Percentiles rank a stretch among this genome's conserved stretches.
Evolutionary conservation across 345 rosid genomes (phyloP).

Genomic region (Citrus medica): DNA sequence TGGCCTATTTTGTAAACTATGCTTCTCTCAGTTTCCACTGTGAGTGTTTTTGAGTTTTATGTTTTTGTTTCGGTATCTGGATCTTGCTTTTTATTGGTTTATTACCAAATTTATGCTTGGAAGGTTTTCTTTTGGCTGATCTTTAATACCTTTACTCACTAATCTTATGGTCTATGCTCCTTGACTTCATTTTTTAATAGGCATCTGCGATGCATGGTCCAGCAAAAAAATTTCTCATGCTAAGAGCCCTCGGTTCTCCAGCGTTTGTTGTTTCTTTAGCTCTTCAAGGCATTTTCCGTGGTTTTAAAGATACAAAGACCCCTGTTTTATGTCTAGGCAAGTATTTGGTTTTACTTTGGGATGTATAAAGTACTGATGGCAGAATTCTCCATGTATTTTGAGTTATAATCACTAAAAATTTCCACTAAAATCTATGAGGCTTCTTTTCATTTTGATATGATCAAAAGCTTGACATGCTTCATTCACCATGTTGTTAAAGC

Average conservation of each 20-base stretch:
- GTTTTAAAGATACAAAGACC: constrained; percentile 89
- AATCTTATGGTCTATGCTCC: neutral
- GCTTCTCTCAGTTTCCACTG: neutral
- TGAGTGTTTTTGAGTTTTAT: neutral
- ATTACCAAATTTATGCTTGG: neutral
- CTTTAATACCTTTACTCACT: neutral
- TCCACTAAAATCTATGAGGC: neutral
- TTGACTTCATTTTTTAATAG: constrained; percentile 33
- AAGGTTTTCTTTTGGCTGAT: neutral
- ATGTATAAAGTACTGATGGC: neutral
- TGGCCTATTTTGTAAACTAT: neutral
- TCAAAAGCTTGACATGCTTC: neutral
- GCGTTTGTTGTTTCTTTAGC: constrained; percentile 87
- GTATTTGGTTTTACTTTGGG: constrained; percentile 27
- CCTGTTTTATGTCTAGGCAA: constrained; percentile 86
- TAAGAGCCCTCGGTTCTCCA: constrained; percentile 96
- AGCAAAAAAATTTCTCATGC: constrained; percentile 64
- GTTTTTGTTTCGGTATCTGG: neutral
- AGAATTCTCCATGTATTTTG: neutral
- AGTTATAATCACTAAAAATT: neutral
- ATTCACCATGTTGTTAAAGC: neutral
- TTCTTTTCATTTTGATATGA: neutral
- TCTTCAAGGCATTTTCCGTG: constrained; percentile 94
- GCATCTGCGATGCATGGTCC: constrained; percentile 74
- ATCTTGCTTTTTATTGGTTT: neutral